Evolutionary conservation across 495 filamentous ascomycete genomes (phyloP), one percentile per base, ranked within the genome.

Genomic region (Hypoxylon fuscum): DNA sequence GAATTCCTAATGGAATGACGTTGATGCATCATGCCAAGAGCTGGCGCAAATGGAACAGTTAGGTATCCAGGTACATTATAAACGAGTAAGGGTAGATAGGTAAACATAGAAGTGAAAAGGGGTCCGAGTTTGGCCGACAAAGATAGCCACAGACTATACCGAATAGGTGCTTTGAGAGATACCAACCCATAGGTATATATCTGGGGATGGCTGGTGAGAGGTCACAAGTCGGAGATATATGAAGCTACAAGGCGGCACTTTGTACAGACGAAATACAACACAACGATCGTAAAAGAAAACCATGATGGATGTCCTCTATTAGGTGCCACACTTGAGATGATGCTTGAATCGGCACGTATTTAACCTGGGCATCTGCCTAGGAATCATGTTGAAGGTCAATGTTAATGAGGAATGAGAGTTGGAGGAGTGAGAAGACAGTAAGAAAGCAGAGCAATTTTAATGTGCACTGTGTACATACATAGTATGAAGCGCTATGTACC

Each of bases 61-160:
- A 17, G 14, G 23, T 29, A 43, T 35, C 49, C 8, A 41, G 32
- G 40, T 45, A 50, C 47, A 34, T 42, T 48, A 45, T 27, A 60
- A 55, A 66, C 18, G 31, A 35, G 46, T 25, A 56, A 55, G 40
- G 46, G 62, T 66, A 66, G 63, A 66, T 53, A 57, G 55, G 61
- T 40, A 53, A 34, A 57, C 12, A 57, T 57, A 66, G 45, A 61
- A 27, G 25, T 27, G 43, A 38, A 53, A 25, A 23, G 48, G 49
- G 11, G 42, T 46, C 14, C 40, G 18, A 37, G 22, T 32, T 47
- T 43, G 46, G 38, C 27, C 43, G 37, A 41, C 27, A 47, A 50
- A 46, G 23, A 40, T 17, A 31, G 38, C 23, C 21, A 55, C 44
- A 40, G 21, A 32, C 15, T 31, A 27, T 8, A n/a, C 17, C 8